Base-by-base conservation (phyloP, 257 asterid species). In the Penstemon newberryi region DNA sequence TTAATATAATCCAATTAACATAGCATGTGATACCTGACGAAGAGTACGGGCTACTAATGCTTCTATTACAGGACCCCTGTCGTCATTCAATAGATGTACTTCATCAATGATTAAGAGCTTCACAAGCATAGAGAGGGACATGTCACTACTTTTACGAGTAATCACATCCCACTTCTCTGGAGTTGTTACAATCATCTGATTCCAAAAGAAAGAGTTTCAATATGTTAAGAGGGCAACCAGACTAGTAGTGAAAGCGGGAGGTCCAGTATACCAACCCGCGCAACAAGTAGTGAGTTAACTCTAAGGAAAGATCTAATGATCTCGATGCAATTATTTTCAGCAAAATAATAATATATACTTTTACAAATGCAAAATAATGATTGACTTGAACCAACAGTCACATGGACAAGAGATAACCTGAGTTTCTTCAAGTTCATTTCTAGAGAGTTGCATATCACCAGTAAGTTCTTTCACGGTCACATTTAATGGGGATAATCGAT, bases 121-220 rank as follows among this genome's bases (percentile, higher is more conserved):
- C 87, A 93, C 99, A 64, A 93, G 89, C 97, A 93, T 80, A 68
- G 99, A 93, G 67, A 93, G 89, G 46, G 99, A 73, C 99, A 93
- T 93, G 72, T 93, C 97, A 67, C 99, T 90, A 83, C 97, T 93
- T 87, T 93, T 93, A 72, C 99, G 97, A 75, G 97, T 93, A 79
- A 93, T 93, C 73, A 93, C 99, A 71, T 93, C 99, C 99, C 99
- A 93, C 82, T 93, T 93, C 80, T 93, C 99, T 49, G 99, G 99
- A 51, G 99, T 93, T 41, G 99, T 93, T 78, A 93, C 99, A 67
- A 93, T 93, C 99, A 93, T 93, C 99, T 93, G 81, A 78, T 70
- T 73, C 79, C 72, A 72, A 36, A 77, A 61, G 47, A 46, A 62
- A 50, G 60, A 11, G 64, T 65, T 10, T 9, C 0, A 45, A 43